Percentiles rank a stretch among this genome's conserved stretches.
Conservation (phyloP, 2,329 filamentous ascomycete species). For the Sarocladium brachiariae region DNA sequence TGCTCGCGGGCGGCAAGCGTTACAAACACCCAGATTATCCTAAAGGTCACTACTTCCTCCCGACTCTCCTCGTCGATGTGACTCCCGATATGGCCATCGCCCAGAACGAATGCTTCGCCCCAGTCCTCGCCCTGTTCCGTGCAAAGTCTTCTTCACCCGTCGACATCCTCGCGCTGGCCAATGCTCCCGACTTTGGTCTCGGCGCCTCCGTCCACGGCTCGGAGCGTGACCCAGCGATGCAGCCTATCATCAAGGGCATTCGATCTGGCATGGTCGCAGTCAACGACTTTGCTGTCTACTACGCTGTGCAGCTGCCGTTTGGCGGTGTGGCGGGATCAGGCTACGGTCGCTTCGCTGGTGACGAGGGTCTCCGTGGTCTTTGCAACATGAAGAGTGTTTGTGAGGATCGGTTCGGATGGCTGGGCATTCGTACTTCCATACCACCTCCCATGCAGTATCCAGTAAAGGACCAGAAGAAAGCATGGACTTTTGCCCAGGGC, state of each 20-base stretch:
- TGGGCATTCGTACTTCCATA: conserved; percentile 67
- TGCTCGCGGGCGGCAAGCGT: conserved; percentile 73
- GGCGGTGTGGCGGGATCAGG: conserved; percentile 84
- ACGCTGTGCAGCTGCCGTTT: conserved; percentile 91
- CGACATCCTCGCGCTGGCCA: conserved; percentile 70
- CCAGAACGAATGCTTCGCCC: conserved; percentile 86
- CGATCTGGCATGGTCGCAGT: conserved; percentile 86
- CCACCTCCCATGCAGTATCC: conserved; percentile 78
- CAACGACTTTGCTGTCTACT: conserved; percentile 92
- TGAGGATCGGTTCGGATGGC: conserved; percentile 58
- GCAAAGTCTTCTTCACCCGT: conserved; percentile 51
- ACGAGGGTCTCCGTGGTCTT: conserved; percentile 76
- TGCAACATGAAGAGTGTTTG: conserved; percentile 88
- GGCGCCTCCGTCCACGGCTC: conserved; percentile 83
- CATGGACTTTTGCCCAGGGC: conserved; percentile 59
- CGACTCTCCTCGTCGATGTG: conserved; percentile 87
- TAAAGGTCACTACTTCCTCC: conserved; percentile 82
- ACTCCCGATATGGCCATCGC: conserved; percentile 81
- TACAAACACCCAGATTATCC: conserved; percentile 66
- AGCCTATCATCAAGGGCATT: conserved; percentile 59
- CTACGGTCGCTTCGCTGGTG: conserved; percentile 87
- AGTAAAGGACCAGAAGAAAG: conserved; percentile 54
- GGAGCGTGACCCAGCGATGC: conserved; percentile 51
- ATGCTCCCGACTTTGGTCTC: conserved; percentile 77
- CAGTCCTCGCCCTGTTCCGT: conserved; percentile 79